Evolutionary conservation across 2,329 filamentous ascomycete species (phyloP), one percentile per base, ranked within the genome.

Genomic region (Lasiodiplodia hormozganensis): DNA sequence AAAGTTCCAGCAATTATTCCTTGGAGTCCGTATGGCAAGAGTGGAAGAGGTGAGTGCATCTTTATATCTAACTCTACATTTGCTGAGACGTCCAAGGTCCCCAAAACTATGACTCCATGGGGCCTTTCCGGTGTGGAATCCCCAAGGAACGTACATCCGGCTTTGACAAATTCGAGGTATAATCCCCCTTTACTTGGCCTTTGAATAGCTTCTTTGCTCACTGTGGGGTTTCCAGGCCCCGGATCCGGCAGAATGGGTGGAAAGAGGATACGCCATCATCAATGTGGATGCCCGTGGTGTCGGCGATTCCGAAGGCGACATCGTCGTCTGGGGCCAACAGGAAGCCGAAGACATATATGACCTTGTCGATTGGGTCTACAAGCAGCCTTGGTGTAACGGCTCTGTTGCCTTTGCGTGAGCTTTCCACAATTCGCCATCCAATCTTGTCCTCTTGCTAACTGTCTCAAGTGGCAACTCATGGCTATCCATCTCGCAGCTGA

Each of bases 301-400:
- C 7, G 74, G 73, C 2, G 70, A 78, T 54, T 77, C 74, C 3
- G 80, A 82, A 60, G 80, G 81, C 0, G 23, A 60, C 3, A 75
- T 54, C 14, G 47, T 43, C 12, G 47, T 54, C 47, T 68, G 54
- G 54, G 65, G 65, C 1, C 56, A 68, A 38, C 65, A 83, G 69
- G 82, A 84, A 16, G 81, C 76, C 7, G 78, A 83, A 65, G 82
- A 85, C 68, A 79, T 82, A 6, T 82, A 84, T 65, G 83, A 85
- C 70, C 76, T 81, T 0, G 77, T 85, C 12, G 82, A 85, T 68
- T 76, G 73, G 36, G 72, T 83, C 47, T 81, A 82, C 0, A 72
- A 76, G 34, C 76, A 81, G 72, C 70, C 75, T 1, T 85, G 83
- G 83, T 83, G 82, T 68, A 84, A 82, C 62, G 82, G 82, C 14